Base-by-base conservation (phyloP, 192 early-diverging fungal species). In the Phlyctochytrium bullatum region DNA sequence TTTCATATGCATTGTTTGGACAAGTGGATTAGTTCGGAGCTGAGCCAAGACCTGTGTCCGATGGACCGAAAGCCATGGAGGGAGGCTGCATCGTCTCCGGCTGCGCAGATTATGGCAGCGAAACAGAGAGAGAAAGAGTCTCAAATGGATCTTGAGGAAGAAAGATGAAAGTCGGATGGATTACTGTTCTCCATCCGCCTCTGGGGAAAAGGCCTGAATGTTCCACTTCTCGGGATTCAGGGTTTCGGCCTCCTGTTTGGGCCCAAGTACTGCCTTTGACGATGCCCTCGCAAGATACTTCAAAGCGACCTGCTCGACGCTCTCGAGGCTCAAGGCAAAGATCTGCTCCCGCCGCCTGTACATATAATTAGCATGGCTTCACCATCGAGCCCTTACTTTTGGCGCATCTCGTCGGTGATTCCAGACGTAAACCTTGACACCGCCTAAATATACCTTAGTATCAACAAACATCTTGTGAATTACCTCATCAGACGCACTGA, bases 1-100 rank as follows among this genome's bases (percentile, higher is more conserved):
- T 98, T 98, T 74, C 95, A 98, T 74, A 86, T 96, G 84, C 95
- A 98, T 74, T 98, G 95, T 64, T 77, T 97, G 25, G 71, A 86
- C 40, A 93, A 56, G n/a, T 65, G 69, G 69, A 69, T 69, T 28
- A 58, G 28, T 3, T 59, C 66, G 23, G 66, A 67, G 3, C 28
- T 52, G 25, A 59, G 31, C 12, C 36, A 69, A 16, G 83, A 86
- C 47, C 88, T 82, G 28, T 97, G 95, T 72, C 95, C 95, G 3
- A 87, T 96, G 90, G 94, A 95, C 73, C 82, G 95, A 29, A 78
- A 81, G 34, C 88, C 86, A 4, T 96, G 91, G 87, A 58, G 16
- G 14, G 30, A 24, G 23, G 6, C 57, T 14, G n/a, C n/a, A n/a
- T n/a, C n/a, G n/a, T n/a, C n/a, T n/a, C n/a, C n/a, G n/a, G n/a